Base-by-base conservation (phyloP, 2,329 filamentous ascomycete species). In the Magnaporthiopsis poae region DNA sequence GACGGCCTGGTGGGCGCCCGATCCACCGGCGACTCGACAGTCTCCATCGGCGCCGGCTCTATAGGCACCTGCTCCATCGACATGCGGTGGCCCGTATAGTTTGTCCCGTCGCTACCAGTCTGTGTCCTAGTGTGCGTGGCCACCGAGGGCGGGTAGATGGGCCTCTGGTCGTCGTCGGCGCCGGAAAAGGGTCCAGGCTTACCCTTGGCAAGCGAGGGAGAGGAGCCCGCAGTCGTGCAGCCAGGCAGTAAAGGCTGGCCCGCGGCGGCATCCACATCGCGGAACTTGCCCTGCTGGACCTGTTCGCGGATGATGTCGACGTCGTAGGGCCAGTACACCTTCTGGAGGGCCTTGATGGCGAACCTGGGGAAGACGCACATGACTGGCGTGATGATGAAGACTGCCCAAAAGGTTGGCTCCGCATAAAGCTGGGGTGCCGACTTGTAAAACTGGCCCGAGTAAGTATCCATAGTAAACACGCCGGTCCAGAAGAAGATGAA, bases 401-500 rank as follows among this genome's bases (percentile, higher is more conserved):
- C 83, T 25, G 90, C 88, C 95, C 95, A 99, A 80, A 97, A 99
- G 1, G 87, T 87, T 61, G 94, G 81, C 68, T 91, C 83, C 35
- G 86, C 86, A 70, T 96, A 98, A 12, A 96, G 86, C 77, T 98
- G 86, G 1, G 84, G 78, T 5, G 87, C 94, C 2, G 91, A 85
- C 70, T 89, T 82, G 80, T 94, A 97, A 77, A 98, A 88, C 39
- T 76, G 78, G 5, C 73, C 77, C 0, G 84, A 78, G 65, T 77
- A 81, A 7, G 78, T 80, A 59, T 80, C 79, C 3, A 82, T 77
- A 0, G 84, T 84, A 79, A 96, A 99, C 56, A 96, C 84, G 36
- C 92, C 95, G 7, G 95, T 97, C 92, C 95, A 98, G 80, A 96
- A 90, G 82, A 92, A 99, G 74, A 98, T 86, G 72, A 97, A 86